A percentile compares a stretch with the other conserved stretches of the same genome.
Conservation (phyloP, 2,329 filamentous ascomycete genomes). For the Myriosclerotinia curreyana region DNA sequence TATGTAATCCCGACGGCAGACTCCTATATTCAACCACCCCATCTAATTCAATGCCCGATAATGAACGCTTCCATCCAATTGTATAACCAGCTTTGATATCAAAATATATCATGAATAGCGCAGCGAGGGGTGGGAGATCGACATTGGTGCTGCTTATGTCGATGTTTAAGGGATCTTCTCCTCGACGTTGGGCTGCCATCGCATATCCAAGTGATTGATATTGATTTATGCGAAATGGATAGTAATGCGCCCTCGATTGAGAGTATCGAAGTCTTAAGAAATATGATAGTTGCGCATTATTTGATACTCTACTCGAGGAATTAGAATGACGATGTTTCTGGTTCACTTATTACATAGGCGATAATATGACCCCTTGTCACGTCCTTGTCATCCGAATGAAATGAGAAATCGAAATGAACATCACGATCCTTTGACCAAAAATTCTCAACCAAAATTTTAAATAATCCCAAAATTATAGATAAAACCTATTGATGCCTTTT, state of each 20-base stretch:
- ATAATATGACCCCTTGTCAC: slow-evolving; percentile 1
- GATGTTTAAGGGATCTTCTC: slow-evolving; percentile 38
- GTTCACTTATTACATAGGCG: slow-evolving; percentile 1
- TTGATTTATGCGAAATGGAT: not conserved
- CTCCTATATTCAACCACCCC: slow-evolving; percentile 95
- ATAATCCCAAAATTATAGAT: not conserved
- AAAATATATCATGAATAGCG: slow-evolving; percentile 86
- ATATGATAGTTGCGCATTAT: slow-evolving; percentile 14
- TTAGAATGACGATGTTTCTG: slow-evolving; percentile 9
- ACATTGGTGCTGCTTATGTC: slow-evolving; percentile 38
- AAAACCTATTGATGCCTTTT: not conserved
- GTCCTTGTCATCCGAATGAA: not conserved
- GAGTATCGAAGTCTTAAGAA: not conserved
- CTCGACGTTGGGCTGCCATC: slow-evolving; percentile 38
- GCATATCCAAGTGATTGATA: slow-evolving; percentile 16
- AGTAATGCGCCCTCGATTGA: slow-evolving; percentile 4
- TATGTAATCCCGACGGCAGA: slow-evolving; percentile 87
- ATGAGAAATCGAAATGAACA: not conserved
- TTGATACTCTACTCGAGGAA: not conserved
- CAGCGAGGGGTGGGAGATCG: slow-evolving; percentile 63
- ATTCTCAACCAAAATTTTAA: not conserved
- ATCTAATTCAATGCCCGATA: slow-evolving; percentile 69
- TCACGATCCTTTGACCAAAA: not conserved
- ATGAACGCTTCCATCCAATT: slow-evolving; percentile 79
- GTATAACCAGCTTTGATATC: slow-evolving; percentile 91